phyloP scores from a whole-genome alignment of 1,284 basidiomycete species.

The Ceratobasidium theobromae region DNA sequence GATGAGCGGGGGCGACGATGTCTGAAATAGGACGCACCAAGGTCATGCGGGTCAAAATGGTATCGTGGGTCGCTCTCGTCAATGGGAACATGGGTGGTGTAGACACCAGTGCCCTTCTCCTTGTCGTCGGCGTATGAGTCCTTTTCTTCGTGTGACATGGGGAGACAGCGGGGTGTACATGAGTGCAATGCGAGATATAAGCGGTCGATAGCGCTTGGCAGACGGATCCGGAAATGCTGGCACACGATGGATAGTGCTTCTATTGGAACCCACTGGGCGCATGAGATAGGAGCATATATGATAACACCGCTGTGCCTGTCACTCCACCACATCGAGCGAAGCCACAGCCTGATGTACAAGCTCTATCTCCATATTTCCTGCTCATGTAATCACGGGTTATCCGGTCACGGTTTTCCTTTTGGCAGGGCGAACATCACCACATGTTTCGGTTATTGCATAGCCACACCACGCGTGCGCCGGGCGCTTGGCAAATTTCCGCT shows the following conservation, averaged over 20 bases:
- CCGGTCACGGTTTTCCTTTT: too few species aligned
- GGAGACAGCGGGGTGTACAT: too few species aligned
- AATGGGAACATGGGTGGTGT: slow-evolving; percentile 8
- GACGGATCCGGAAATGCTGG: neutral
- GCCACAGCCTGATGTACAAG: too few species aligned
- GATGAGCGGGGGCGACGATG: neutral
- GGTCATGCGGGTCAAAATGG: slow-evolving; percentile 56
- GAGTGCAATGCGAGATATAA: slow-evolving; percentile 1
- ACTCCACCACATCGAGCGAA: too few species aligned
- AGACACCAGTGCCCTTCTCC: slow-evolving; percentile 32
- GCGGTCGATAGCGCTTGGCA: neutral
- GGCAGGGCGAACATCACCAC: neutral
- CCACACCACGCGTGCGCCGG: slow-evolving; percentile 2
- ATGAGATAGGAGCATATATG: too few species aligned
- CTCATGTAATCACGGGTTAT: too few species aligned
- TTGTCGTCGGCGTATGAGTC: slow-evolving; percentile 36
- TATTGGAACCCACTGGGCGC: too few species aligned
- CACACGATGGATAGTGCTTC: neutral
- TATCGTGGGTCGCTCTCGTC: slow-evolving; percentile 32
- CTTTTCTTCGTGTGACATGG: slow-evolving; percentile 39
- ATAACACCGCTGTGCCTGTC: too few species aligned
- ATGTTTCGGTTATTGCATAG: neutral
- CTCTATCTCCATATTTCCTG: too few species aligned
- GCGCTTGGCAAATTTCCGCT: slow-evolving; percentile 30
- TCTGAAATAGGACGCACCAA: slow-evolving; percentile 45